These are phyloP conservation scores for Ascochyta fabae DNA, from an alignment of 2,329 filamentous ascomycete genomes.

Conservation along the genomic window DNA sequence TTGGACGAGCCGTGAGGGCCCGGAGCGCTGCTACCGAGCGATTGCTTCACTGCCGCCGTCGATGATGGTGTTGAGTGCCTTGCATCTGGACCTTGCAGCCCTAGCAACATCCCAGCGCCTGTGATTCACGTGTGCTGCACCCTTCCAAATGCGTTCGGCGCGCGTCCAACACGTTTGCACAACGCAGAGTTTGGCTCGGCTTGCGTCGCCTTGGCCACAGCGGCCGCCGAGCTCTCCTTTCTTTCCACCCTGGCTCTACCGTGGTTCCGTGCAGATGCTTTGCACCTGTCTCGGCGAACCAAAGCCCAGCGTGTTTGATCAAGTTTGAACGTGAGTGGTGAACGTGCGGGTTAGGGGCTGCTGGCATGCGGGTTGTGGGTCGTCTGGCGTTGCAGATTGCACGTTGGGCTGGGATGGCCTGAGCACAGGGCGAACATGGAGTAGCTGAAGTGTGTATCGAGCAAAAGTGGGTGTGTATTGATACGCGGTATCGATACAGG, in stretches of 20 bases:
- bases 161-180: background rate
- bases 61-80: background rate
- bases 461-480: conserved; percentile 5
- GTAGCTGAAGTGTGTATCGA: background rate
- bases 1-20: background rate
- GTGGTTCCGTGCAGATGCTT: background rate
- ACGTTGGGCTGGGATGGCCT: conserved; percentile 17
- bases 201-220: background rate
- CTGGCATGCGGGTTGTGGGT: conserved; percentile 12
- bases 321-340: conserved; percentile 1
- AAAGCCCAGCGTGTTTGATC: background rate
- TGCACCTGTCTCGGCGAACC: background rate
- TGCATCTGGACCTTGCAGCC: background rate
- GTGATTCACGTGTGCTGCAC: background rate
- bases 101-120: background rate
- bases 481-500: conserved; percentile 14
- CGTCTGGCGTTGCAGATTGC: conserved; percentile 1
- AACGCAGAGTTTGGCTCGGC: background rate
- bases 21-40: conserved; percentile 6
- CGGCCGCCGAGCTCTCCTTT: background rate
- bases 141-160: background rate
- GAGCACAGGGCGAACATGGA: conserved; percentile 7
- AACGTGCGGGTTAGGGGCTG: conserved; percentile 17
- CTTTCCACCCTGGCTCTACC: background rate
- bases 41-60: background rate